Base-by-base conservation (phyloP, 176 grass and related monocot genomes). In the Oryza nivara region DNA sequence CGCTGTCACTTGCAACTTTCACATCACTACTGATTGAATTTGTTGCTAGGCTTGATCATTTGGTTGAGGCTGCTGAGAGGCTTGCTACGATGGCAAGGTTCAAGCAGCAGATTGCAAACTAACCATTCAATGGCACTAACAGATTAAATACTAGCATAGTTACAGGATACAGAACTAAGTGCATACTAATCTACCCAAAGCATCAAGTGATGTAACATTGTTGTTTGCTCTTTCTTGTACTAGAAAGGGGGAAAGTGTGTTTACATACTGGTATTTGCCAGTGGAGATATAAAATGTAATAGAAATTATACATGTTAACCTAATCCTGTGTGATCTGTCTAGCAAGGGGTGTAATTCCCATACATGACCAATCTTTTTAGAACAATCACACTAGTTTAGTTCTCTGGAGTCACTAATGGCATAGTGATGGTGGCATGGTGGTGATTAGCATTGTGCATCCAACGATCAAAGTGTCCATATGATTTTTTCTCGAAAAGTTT, bases 1-100 rank as follows among this genome's bases (percentile, higher is more conserved):
- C 79, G 9, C 85, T 92, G 74, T 94, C 92, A 0, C 89, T 97
- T n/a, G 85, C 32, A 1, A 94, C 89, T 64, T 97, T 92, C 76
- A 88, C 92, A 68, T 94, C 94, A 9, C 78, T 94, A 75, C 79
- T 94, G 44, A 94, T 97, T 60, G 92, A 97, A 69, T 91, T 97
- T 75, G 88, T 94, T 73, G 92, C 87, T 34, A 89, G 92, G 86
- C 89, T 94, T 46, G 89, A 94, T 73, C 92, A 92, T 81, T 86
- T 97, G 85, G 94, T 97, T 28, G 94, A 94, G 67, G 94, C 94
- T 6, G 91, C 84, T 52, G 94, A 92, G 79, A 93, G 81, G 76
- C 90, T 97, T 9, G 88, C 94, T 19, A 89, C 66, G 20, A 79
- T 88, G 87, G 84, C 92, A 40, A 87, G 84, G 83, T 94, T 94